Conservation (phyloP, 768 basidiomycete genomes). For the Rhizopogon sp. region DNA sequence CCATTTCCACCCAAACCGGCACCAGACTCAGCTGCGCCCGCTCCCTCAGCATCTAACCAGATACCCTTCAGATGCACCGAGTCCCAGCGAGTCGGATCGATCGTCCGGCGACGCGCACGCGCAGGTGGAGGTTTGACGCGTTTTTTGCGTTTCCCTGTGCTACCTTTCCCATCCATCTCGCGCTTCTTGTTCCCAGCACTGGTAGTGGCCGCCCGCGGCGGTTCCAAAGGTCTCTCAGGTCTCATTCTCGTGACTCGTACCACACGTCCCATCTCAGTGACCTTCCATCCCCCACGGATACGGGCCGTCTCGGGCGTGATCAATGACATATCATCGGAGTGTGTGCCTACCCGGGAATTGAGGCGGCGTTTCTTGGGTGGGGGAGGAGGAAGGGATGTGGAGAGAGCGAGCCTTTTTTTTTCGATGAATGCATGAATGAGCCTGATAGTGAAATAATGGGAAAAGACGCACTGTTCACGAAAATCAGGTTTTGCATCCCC, state of each 20-base stretch:
- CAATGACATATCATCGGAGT: constrained; percentile 60
- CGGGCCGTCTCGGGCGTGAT: constrained; percentile 54
- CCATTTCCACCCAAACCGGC: too few species aligned
- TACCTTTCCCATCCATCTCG: constrained; percentile 14
- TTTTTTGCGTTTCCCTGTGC: constrained; percentile 36
- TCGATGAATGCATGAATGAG: background rate
- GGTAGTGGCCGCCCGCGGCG: constrained; percentile 5
- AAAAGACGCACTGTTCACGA: constrained; percentile 43
- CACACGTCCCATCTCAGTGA: constrained; percentile 61
- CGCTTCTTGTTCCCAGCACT: constrained; percentile 6
- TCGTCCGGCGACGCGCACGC: constrained; percentile 57
- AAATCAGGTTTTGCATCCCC: constrained; percentile 82
- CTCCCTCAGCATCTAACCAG: constrained; percentile 45
- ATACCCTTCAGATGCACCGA: constrained; percentile 66
- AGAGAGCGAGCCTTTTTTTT: constrained; percentile 6
- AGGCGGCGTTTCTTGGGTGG: constrained; percentile 41
- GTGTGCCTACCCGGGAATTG: constrained; percentile 31
- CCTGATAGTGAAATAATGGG: constrained; percentile 3
- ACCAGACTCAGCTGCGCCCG: background rate
- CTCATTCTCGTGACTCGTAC: constrained; percentile 67
- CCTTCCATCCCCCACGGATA: constrained; percentile 58
- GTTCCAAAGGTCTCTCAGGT: constrained; percentile 54
- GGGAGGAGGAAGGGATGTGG: constrained; percentile 12
- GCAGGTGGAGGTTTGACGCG: constrained; percentile 44
- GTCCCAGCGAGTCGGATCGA: constrained; percentile 71